Evolutionary conservation across 179 eudicot species (phyloP), one percentile per base, ranked within the genome.

Genomic region (Silene coronaria): DNA sequence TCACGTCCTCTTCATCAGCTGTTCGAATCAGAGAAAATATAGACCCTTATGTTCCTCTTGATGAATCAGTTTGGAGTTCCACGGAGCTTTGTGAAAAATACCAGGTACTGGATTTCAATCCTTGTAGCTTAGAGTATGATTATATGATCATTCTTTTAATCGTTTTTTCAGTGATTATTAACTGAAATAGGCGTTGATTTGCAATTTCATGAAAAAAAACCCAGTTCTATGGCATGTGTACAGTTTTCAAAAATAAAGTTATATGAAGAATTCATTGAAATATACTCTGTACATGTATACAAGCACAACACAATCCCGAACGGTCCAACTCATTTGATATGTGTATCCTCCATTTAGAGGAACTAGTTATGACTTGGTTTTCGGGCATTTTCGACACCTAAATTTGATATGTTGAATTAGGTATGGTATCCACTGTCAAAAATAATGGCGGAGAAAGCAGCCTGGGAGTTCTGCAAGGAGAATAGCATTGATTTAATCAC

Each of bases 1-100:
- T 95, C 72, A 95, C 99, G 17, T 95, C 99, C 24, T 95, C 99
- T 73, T 89, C 99, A 36, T 88, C 97, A n/a, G 82, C 99, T 0
- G 88, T 89, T 17, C 89, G 99, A 79, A 85, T 80, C 19, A 83
- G 90, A 82, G 86, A 84, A 3, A 86, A 86, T 74, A 78, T 87
- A 17, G 89, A 88, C 66, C 88, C 90, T 0, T 67, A 64, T 30
- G 81, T 83, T 30, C 86, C 93, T 53, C 71, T 95, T 80, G 97
- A 91, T 53, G 99, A 95, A 83, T 86, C 91, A 6, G 81, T 78
- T 62, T 95, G 97, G 99, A 91, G 96, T 85, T 92, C 95, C 42
- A 79, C 72, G 38, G 93, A 93, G 80, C 80, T 93, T 26, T 95
- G 99, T 71, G 89, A 91, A 69, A 81, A 48, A 67, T 79, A 81